Evolutionary conservation across 2,329 filamentous ascomycete species (phyloP).

Genomic region (Aspergillus novoparasiticus): DNA sequence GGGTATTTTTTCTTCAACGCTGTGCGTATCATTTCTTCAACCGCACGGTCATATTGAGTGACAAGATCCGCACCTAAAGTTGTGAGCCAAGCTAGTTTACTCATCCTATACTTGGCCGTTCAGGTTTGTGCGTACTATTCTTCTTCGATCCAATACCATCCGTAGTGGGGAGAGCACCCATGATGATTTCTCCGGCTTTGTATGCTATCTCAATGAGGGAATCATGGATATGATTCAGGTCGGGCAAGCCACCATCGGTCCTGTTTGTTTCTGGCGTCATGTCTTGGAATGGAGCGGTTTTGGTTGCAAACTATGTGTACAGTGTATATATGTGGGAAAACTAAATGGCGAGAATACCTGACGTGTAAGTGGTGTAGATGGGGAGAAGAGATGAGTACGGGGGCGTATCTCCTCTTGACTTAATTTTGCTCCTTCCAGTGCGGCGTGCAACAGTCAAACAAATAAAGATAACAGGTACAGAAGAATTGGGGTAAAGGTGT

Average conservation of each 20-base stretch:
- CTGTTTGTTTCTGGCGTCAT: neutral
- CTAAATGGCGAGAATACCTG: neutral
- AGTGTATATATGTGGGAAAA: neutral
- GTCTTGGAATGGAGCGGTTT: neutral
- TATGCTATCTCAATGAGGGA: constrained; percentile 43
- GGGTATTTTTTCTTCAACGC: constrained; percentile 56
- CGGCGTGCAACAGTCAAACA: neutral
- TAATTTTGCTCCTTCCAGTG: neutral
- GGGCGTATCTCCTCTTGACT: neutral
- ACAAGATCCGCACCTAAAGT: constrained; percentile 60
- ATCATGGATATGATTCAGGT: constrained; percentile 47
- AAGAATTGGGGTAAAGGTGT: no score
- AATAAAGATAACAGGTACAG: neutral
- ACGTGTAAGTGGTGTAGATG: neutral
- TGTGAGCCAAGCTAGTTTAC: constrained; percentile 1
- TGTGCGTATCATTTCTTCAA: constrained; percentile 60
- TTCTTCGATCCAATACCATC: constrained; percentile 46
- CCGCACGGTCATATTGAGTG: constrained; percentile 64
- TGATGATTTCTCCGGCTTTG: constrained; percentile 47
- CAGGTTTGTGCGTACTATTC: constrained; percentile 39
- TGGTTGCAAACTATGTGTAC: neutral
- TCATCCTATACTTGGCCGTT: neutral
- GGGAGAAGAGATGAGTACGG: neutral
- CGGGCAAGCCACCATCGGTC: constrained; percentile 9
- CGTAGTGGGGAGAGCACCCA: constrained; percentile 42